Evolutionary conservation across 805 yeast species (phyloP).

Genomic region (Ogataea siamensis): DNA sequence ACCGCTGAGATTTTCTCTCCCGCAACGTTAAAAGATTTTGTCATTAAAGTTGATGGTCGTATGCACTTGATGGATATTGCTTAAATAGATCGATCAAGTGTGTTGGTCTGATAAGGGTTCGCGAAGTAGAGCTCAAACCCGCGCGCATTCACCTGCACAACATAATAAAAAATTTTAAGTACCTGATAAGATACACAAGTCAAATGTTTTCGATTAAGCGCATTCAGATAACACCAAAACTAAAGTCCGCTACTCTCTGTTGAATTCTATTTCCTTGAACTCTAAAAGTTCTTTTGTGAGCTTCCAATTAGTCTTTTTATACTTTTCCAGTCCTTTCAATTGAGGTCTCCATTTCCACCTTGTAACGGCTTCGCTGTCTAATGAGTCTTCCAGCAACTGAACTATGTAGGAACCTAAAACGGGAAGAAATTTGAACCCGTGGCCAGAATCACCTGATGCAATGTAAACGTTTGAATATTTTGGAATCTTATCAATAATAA

Average conservation of each 20-base stretch:
- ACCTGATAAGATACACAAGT: not conserved
- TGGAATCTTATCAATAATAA: conserved; percentile 41
- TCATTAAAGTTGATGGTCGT: conserved; percentile 5
- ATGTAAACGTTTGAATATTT: conserved; percentile 33
- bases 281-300: conserved; percentile 15
- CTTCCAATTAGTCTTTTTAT: conserved; percentile 14
- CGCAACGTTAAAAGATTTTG: conserved; percentile 8
- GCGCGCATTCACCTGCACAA: conserved; percentile 8
- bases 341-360: conserved; percentile 37
- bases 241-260: not conserved
- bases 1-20: conserved; percentile 18
- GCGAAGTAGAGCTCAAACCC: not conserved
- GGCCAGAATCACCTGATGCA: conserved; percentile 50
- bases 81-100: not conserved
- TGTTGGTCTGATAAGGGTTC: not conserved
- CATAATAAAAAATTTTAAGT: too few species aligned
- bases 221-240: too few species aligned
- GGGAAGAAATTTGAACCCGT: conserved; percentile 47
- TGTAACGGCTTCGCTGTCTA: conserved; percentile 23
- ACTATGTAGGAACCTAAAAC: conserved; percentile 43
- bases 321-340: conserved; percentile 4
- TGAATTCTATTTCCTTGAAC: conserved; percentile 6
- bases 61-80: too few species aligned
- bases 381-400: conserved; percentile 31
- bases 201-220: not conserved